phyloP scores from a whole-genome alignment of 805 yeast species.

The Candida arabinofermentans region DNA sequence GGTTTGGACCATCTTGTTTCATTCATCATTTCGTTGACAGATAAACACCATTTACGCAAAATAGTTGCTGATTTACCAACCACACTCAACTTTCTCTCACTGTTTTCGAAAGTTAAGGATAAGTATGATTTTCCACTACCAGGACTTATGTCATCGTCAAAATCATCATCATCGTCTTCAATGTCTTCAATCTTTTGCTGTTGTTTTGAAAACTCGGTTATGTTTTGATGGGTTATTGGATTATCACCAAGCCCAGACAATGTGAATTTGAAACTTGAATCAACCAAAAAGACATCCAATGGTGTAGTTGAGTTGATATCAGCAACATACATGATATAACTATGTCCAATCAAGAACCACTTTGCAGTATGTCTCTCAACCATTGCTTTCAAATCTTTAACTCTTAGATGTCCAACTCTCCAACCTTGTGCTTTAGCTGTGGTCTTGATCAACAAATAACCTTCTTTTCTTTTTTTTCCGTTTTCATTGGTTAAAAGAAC shows the following conservation, averaged over 20 bases:
- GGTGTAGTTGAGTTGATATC: slow-evolving; percentile 85
- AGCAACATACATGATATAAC: slow-evolving; percentile 81
- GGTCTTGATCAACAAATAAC: slow-evolving; percentile 72
- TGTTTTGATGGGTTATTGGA: slow-evolving; percentile 18
- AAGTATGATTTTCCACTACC: slow-evolving; percentile 43
- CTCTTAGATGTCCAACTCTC: slow-evolving; percentile 86
- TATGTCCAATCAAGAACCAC: slow-evolving; percentile 85
- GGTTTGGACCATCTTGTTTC: slow-evolving; percentile 67
- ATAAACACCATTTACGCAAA: slow-evolving; percentile 69
- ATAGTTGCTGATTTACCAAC: slow-evolving; percentile 64
- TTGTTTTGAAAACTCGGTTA: slow-evolving; percentile 16
- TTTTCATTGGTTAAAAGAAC: slow-evolving; percentile 78
- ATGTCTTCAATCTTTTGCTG: slow-evolving; percentile 15
- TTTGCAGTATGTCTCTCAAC: slow-evolving; percentile 85
- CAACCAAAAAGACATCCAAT: slow-evolving; percentile 88
- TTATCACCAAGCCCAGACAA: slow-evolving; percentile 39
- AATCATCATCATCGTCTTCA: slow-evolving; percentile 43
- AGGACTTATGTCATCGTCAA: slow-evolving; percentile 29
- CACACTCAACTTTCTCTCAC: slow-evolving; percentile 74
- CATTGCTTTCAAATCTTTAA: slow-evolving; percentile 80
- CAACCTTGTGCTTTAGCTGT: slow-evolving; percentile 90
- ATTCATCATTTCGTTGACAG: slow-evolving; percentile 65
- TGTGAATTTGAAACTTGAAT: slow-evolving; percentile 59
- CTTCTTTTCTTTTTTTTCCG: slow-evolving; percentile 85
- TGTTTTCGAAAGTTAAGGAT: slow-evolving; percentile 62